phyloP scores from a whole-genome alignment of 148 eudicot genomes.

The Silene uniflora region DNA sequence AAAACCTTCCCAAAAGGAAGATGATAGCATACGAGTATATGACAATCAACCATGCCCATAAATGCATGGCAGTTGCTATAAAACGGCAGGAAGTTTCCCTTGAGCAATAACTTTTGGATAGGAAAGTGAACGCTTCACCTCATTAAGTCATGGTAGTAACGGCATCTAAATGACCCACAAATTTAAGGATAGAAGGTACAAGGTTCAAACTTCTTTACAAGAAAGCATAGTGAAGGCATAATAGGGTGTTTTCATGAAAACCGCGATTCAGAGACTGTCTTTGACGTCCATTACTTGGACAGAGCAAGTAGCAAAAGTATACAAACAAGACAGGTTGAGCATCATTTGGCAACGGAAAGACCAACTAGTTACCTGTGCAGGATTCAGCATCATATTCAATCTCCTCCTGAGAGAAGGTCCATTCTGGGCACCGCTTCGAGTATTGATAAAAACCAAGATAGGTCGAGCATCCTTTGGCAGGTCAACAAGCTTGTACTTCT shows the following conservation, averaged over 20 bases:
- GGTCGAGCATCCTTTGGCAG: slow-evolving; percentile 74
- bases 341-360: background rate
- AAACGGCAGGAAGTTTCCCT: background rate
- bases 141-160: background rate
- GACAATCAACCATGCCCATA: background rate
- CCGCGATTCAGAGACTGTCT: background rate
- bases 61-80: background rate
- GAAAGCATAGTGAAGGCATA: background rate
- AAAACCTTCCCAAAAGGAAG: background rate
- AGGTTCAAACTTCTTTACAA: background rate
- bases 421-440: slow-evolving; percentile 82
- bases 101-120: background rate
- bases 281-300: background rate
- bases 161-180: background rate
- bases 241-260: background rate
- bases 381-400: slow-evolving; percentile 74
- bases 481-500: slow-evolving; percentile 56
- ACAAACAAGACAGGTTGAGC: background rate
- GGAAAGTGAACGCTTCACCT: background rate
- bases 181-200: background rate
- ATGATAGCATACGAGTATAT: background rate
- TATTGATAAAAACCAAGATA: slow-evolving; percentile 67
- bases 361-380: slow-evolving; percentile 56
- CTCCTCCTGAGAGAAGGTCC: slow-evolving; percentile 69
- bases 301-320: background rate